Base-by-base conservation (phyloP, 2,329 filamentous ascomycete genomes). In the Xylariaceae sp. region DNA sequence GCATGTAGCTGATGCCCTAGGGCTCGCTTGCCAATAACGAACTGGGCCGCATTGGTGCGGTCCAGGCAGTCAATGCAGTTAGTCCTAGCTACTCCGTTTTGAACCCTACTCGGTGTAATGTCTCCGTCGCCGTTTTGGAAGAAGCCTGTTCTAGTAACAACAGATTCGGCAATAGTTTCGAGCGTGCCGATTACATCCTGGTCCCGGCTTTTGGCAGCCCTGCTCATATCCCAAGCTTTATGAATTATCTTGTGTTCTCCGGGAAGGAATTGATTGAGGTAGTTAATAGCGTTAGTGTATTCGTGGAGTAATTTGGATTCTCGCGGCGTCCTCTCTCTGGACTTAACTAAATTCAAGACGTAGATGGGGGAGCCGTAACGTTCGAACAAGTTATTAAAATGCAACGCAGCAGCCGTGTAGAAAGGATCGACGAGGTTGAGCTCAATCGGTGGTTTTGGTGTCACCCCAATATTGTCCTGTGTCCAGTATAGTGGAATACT, bases 1-100 rank as follows among this genome's bases (percentile, higher is more conserved):
- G 94, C 93, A 71, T 96, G 90, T 7, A 99, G 82, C 74, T 99
- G 95, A 67, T 96, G 87, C 1, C 93, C 95, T 9, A 99, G 83
- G 0, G 95, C 95, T 65, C 91, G 85, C 77, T 99, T 99, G 4
- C 92, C 95, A 67, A 99, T 96, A 26, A 99, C 93, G 66, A 98
- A 99, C 71, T 99, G 95, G 1, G 95, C 95, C 2, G 95, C 95
- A 71, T 99, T 99, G 7, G 95, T 99, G 19, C 95, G 88, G 74
- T 99, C 95, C 1, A 99, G 82, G 69, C 95, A 99, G 74, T 99
- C 95, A 67, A 99, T 98, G 73, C 95, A 99, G 70, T 99, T 99
- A 1, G 95, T 99, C 56, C 95, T 86, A 8, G 92, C 94, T 36
- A 99, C 85, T 8, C 95, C 95, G 64, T 96, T 96, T 71, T 99